phyloP scores from a whole-genome alignment of 352 stramenopile genomes.

The Globisporangium radiosum region DNA sequence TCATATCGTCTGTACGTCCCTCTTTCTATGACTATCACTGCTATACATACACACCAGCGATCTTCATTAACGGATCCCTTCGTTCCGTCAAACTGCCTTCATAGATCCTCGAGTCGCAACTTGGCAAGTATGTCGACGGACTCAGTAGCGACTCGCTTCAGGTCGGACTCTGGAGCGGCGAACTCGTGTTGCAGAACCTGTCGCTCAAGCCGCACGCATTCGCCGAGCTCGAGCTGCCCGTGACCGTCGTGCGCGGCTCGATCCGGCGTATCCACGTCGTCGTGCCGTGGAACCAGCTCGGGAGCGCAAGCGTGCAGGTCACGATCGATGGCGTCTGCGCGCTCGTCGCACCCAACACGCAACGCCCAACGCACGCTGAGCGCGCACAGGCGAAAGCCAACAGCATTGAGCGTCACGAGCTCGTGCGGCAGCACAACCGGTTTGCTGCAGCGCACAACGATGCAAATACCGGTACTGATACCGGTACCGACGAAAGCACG shows the following conservation, averaged over 20 bases:
- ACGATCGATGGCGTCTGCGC: constrained; percentile 65
- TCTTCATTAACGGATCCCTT: no score
- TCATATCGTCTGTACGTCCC: constrained; percentile 14
- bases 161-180: constrained; percentile 79
- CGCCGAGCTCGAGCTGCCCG: constrained; percentile 65
- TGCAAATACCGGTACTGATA: constrained; percentile 3
- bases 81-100: neutral
- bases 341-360: constrained; percentile 58
- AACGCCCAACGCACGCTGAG: constrained; percentile 41
- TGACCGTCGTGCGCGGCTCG: constrained; percentile 50
- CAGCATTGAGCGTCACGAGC: constrained; percentile 56
- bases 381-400: constrained; percentile 50
- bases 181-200: constrained; percentile 67
- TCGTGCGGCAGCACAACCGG: constrained; percentile 61
- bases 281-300: constrained; percentile 84
- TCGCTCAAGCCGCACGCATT: constrained; percentile 72
- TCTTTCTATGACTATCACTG: neutral
- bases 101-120: constrained; percentile 66
- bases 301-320: constrained; percentile 70
- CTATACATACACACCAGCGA: no score
- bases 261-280: constrained; percentile 63
- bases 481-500: constrained; percentile 59
- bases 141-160: constrained; percentile 75
- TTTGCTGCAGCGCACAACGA: constrained; percentile 44
- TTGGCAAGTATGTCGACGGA: constrained; percentile 80